phyloP scores from a whole-genome alignment of 331 rosid genomes.

The Malus hybrid region DNA sequence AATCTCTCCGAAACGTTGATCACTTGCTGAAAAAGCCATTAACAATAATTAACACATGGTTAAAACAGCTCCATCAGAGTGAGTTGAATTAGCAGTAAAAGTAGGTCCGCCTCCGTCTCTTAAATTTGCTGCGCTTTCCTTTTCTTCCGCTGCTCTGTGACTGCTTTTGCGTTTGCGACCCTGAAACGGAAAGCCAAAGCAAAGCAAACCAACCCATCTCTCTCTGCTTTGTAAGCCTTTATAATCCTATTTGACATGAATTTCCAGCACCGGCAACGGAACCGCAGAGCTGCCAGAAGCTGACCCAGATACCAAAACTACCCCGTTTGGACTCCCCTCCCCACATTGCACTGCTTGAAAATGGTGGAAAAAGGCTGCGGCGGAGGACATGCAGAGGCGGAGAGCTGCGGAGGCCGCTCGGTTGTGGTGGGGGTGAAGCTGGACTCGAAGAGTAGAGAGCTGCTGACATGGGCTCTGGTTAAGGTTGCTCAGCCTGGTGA shows the following conservation, averaged over 20 bases:
- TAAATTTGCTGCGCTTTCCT: background rate
- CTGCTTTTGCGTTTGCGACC: background rate
- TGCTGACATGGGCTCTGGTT: conserved; percentile 92
- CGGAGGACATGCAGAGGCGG: conserved; percentile 28
- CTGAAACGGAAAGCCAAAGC: conserved; percentile 25
- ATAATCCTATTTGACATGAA: conserved; percentile 11
- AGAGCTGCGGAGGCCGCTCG: conserved; percentile 39
- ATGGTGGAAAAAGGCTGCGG: conserved; percentile 31
- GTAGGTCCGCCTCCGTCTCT: conserved; percentile 14
- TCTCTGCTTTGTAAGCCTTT: background rate
- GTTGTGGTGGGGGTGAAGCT: conserved; percentile 81
- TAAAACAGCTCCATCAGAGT: conserved; percentile 16
- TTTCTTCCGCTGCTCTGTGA: conserved; percentile 11
- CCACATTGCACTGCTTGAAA: background rate
- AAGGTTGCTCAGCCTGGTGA: conserved; percentile 90
- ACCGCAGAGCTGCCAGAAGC: conserved; percentile 17
- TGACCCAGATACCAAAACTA: conserved; percentile 1
- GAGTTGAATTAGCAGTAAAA: background rate
- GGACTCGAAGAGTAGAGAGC: conserved; percentile 73
- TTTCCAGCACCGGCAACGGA: conserved; percentile 19
- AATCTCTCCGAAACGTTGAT: background rate
- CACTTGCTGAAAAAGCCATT: conserved; percentile 2
- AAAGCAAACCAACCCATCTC: conserved; percentile 9
- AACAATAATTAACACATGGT: conserved; percentile 1
- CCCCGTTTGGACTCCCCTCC: background rate